These are phyloP conservation scores for Smittium mucronatum DNA, from an alignment of 371 early-diverging fungal species.

Conservation along the genomic window DNA sequence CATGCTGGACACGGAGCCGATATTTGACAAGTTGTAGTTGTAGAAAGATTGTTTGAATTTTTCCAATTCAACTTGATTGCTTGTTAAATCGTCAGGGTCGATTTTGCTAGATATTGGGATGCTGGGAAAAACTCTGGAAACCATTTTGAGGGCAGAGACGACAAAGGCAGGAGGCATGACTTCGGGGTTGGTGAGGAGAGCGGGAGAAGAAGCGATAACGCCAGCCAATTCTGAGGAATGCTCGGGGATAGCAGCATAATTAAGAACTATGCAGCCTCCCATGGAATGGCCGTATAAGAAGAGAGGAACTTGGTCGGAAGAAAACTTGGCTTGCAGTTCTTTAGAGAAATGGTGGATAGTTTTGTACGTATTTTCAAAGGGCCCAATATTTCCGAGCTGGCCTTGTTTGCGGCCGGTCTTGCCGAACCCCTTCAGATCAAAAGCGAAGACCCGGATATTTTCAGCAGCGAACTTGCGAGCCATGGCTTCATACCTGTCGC, in stretches of 20 bases:
- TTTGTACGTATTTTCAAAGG: constrained; percentile 13
- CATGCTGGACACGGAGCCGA: constrained; percentile 20
- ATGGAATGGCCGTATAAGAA: constrained; percentile 35
- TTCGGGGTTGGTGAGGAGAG: constrained; percentile 18
- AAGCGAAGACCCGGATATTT: constrained; percentile 27
- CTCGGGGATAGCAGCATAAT: constrained; percentile 13
- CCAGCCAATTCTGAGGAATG: constrained; percentile 18
- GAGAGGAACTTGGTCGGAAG: constrained; percentile 17
- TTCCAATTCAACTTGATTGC: constrained; percentile 22
- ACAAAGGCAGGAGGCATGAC: constrained; percentile 21
- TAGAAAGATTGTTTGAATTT: constrained; percentile 19
- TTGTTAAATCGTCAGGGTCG: constrained; percentile 20
- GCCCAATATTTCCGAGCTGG: constrained; percentile 25
- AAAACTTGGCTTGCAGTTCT: neutral
- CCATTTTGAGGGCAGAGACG: constrained; percentile 14
- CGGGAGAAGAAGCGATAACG: constrained; percentile 32
- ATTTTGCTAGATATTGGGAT: constrained; percentile 24
- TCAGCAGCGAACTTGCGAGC: constrained; percentile 20
- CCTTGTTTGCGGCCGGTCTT: constrained; percentile 26
- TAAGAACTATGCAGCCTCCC: constrained; percentile 32
- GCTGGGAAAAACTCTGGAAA: constrained; percentile 19
- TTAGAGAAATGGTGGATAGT: constrained; percentile 18
- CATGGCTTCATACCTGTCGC: constrained; percentile 28
- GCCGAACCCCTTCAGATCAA: constrained; percentile 37
- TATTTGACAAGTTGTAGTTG: constrained; percentile 21